Conservation (phyloP, 1,139 yeast species). For the Kurtzmaniella quercitrusa region DNA sequence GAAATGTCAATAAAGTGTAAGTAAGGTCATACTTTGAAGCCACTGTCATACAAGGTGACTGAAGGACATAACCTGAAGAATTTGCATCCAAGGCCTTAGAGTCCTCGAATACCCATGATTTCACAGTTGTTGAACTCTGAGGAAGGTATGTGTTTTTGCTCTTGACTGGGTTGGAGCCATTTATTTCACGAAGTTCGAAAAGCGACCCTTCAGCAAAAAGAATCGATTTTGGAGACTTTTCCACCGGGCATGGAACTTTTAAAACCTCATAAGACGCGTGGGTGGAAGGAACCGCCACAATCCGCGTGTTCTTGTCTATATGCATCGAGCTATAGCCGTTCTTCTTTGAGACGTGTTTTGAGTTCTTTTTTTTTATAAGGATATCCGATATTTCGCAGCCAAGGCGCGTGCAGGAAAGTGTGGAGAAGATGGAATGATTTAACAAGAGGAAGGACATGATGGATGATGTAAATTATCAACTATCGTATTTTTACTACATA, state of each 20-base stretch:
- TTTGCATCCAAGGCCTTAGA: neutral
- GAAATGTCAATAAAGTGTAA: conserved; percentile 38
- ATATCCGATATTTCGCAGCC: conserved; percentile 2
- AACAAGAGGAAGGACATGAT: too few relatives aligned
- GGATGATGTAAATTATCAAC: too few relatives aligned
- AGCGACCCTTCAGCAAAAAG: conserved; percentile 16
- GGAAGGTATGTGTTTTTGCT: conserved; percentile 13
- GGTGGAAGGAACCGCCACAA: conserved; percentile 19
- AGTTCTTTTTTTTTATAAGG: too few relatives aligned
- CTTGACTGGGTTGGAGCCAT: conserved; percentile 22
- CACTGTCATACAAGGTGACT: conserved; percentile 36
- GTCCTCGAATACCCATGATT: conserved; percentile 35
- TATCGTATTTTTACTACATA: too few relatives aligned
- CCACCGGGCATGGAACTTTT: conserved; percentile 21
- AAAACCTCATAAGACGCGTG: conserved; percentile 16
- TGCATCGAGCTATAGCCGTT: conserved; percentile 9
- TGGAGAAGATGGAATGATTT: neutral
- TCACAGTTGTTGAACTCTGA: conserved; percentile 27
- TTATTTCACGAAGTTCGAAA: conserved; percentile 32
- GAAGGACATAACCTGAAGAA: conserved; percentile 24
- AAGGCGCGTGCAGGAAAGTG: conserved; percentile 2
- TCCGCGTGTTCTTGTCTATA: conserved; percentile 14
- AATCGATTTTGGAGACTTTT: conserved; percentile 15
- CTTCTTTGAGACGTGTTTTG: neutral
- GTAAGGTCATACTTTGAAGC: conserved; percentile 40